phyloP scores from a whole-genome alignment of 345 rosid genomes.

The Eucalyptus lansdowneana region DNA sequence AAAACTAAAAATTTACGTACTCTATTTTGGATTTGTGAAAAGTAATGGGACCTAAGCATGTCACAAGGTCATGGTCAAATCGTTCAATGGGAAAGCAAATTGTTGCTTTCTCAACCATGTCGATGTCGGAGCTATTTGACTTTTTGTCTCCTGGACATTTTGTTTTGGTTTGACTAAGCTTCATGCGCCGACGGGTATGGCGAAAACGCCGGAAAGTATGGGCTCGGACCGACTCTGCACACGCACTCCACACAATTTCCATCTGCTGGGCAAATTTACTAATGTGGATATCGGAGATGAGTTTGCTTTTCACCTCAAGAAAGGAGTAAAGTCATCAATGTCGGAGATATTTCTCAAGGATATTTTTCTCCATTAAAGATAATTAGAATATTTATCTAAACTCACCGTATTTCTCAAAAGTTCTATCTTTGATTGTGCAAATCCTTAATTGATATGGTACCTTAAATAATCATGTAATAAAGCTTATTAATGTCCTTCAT shows the following conservation, averaged over 20 bases:
- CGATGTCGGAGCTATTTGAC: not conserved
- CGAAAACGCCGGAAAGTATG: not conserved
- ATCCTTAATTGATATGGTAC: fast-evolving
- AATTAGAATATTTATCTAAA: no score
- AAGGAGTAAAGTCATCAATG: no score
- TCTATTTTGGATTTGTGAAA: not conserved
- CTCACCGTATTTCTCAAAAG: no score
- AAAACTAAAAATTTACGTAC: not conserved
- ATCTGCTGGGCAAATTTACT: not conserved
- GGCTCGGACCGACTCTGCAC: not conserved
- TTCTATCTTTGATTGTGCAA: no score
- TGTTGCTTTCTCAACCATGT: no score
- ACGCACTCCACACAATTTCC: not conserved
- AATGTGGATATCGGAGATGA: no score
- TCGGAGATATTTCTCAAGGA: no score
- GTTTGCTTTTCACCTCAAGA: no score
- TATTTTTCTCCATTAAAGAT: no score
- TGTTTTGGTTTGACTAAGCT: not conserved
- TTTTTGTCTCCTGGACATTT: not conserved
- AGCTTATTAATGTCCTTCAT: no score
- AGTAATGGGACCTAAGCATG: not conserved
- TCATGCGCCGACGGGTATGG: not conserved
- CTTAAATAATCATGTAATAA: no score
- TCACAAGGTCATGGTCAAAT: not conserved
- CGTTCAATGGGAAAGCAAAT: not conserved